phyloP scores from a whole-genome alignment of 139 green algal species.

The Trebouxia sp. region DNA sequence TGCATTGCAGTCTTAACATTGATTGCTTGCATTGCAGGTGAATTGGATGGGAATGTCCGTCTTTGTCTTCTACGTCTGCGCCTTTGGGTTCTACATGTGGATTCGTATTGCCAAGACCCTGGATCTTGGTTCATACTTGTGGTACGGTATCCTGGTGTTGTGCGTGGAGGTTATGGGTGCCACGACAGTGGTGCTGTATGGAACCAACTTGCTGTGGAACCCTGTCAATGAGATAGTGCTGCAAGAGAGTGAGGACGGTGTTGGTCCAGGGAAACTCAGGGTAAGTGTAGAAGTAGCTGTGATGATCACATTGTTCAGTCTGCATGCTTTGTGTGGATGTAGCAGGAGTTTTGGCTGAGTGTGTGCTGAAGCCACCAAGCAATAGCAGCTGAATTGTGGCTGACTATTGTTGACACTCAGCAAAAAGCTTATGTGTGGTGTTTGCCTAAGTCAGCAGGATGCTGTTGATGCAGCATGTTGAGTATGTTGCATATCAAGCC shows the following conservation, averaged over 20 bases:
- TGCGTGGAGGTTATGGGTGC: slow-evolving; percentile 56
- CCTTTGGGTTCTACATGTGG: slow-evolving; percentile 58
- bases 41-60: slow-evolving; percentile 48
- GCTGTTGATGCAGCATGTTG: too few relatives aligned
- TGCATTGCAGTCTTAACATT: too few relatives aligned
- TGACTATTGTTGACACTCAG: too few relatives aligned
- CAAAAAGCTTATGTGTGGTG: too few relatives aligned
- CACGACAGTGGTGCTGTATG: slow-evolving; percentile 59
- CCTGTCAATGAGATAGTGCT: slow-evolving; percentile 24
- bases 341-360: too few relatives aligned
- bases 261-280: slow-evolving; percentile 23
- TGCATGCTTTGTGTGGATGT: too few relatives aligned
- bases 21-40: neutral
- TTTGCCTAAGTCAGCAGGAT: too few relatives aligned
- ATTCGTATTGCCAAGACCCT: slow-evolving; percentile 52
- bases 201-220: slow-evolving; percentile 44
- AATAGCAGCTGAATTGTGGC: too few relatives aligned
- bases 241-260: slow-evolving; percentile 19
- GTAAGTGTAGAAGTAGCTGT: too few relatives aligned
- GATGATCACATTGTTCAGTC: too few relatives aligned
- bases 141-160: slow-evolving; percentile 51
- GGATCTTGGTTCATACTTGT: slow-evolving; percentile 50
- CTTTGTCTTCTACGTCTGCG: slow-evolving; percentile 46
- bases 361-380: too few relatives aligned
- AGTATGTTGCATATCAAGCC: too few relatives aligned